phyloP scores from a whole-genome alignment of 176 grass and related monocot genomes.

The Eragrostis nindensis region DNA sequence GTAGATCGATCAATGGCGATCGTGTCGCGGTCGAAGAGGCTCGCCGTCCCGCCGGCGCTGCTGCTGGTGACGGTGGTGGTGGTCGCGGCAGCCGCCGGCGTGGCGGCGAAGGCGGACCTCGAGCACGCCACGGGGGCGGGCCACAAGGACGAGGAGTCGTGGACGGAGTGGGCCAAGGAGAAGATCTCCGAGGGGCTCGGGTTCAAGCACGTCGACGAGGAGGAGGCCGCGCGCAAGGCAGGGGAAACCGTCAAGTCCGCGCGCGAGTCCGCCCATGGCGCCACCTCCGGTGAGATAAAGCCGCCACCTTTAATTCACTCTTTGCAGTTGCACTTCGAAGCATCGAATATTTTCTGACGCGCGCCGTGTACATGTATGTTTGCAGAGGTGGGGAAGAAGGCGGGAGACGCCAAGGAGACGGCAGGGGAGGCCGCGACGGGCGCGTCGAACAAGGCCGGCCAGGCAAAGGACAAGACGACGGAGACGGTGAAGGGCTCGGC shows the following conservation, averaged over 20 bases:
- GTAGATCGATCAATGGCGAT: constrained; percentile 5
- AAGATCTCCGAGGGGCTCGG: constrained; percentile 75
- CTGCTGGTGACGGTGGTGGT: constrained; percentile 47
- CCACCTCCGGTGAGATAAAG: constrained; percentile 37
- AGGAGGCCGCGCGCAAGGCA: constrained; percentile 58
- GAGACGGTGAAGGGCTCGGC: constrained; percentile 37
- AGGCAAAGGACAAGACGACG: constrained; percentile 29
- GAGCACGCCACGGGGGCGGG: constrained; percentile 6
- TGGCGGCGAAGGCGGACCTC: constrained; percentile 24
- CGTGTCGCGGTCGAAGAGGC: constrained; percentile 43
- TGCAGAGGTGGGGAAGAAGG: constrained; percentile 52
- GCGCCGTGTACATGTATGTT: neutral
- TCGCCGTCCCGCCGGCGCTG: constrained; percentile 24
- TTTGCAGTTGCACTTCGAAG: neutral
- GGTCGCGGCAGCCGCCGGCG: neutral
- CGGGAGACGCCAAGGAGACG: constrained; percentile 38
- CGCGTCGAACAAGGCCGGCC: constrained; percentile 40
- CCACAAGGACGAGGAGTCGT: constrained; percentile 52
- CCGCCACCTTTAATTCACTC: neutral
- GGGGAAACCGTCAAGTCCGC: constrained; percentile 47
- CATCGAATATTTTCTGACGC: neutral
- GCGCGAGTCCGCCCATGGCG: constrained; percentile 50
- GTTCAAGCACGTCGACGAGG: constrained; percentile 61
- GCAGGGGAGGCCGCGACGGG: constrained; percentile 36
- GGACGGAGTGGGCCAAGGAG: constrained; percentile 79